Conservation (phyloP, 2,329 filamentous ascomycete species). For the Teratosphaeria pseudoeucalypti region DNA sequence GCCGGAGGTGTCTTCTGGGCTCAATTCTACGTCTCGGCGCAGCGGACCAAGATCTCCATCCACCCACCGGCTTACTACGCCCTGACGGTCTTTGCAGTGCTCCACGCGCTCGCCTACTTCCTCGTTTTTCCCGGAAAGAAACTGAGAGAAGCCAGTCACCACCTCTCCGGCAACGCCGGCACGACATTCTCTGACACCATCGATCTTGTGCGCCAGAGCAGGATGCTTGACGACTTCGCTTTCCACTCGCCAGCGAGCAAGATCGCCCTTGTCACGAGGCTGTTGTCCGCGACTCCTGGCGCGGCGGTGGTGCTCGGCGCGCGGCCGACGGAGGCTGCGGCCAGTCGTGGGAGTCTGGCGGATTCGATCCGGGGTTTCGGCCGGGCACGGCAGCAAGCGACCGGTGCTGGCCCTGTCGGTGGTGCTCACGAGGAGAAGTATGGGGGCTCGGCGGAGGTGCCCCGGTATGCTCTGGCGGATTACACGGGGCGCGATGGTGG, state of each 20-base stretch:
- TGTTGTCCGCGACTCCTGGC: conserved; percentile 47
- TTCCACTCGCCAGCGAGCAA: conserved; percentile 61
- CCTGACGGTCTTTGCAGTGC: conserved; percentile 61
- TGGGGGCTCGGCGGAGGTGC: conserved; percentile 23
- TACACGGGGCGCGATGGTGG: conserved; percentile 48
- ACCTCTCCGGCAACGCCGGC: conserved; percentile 51
- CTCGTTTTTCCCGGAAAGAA: conserved; percentile 49
- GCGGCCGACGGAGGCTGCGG: conserved; percentile 9
- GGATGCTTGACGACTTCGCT: conserved; percentile 59
- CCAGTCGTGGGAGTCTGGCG: conserved; percentile 19
- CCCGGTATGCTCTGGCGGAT: conserved; percentile 47
- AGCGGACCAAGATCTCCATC: conserved; percentile 55
- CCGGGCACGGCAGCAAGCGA: conserved; percentile 14
- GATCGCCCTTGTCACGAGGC: conserved; percentile 55
- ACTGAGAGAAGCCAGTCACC: conserved; percentile 43
- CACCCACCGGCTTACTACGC: conserved; percentile 60
- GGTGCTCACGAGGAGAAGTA: neutral
- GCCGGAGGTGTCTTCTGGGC: conserved; percentile 65
- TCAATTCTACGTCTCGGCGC: conserved; percentile 44
- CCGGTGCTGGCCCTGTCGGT: conserved; percentile 7
- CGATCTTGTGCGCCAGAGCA: conserved; percentile 64
- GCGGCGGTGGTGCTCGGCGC: neutral
- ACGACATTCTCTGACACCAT: conserved; percentile 66
- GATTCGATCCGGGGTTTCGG: conserved; percentile 25
- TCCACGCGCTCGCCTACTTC: conserved; percentile 61